phyloP scores from a whole-genome alignment of 2,329 filamentous ascomycete genomes.

The Pseudocercospora musae region DNA sequence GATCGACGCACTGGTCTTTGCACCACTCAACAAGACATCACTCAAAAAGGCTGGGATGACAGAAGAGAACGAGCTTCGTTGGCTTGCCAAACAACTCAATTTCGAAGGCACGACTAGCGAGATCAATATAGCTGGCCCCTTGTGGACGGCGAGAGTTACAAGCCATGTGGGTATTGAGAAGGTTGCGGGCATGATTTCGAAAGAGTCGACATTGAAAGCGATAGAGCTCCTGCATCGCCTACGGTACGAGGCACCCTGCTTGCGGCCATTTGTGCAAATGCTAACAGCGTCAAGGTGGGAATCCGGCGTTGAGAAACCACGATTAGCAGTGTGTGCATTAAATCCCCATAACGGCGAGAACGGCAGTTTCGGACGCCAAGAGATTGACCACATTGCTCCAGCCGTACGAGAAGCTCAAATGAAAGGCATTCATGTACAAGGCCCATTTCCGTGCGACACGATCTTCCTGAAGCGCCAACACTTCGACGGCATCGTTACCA shows the following conservation, averaged over 20 bases:
- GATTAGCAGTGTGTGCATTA: conserved; percentile 15
- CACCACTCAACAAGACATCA: conserved; percentile 18
- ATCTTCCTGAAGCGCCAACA: conserved; percentile 16
- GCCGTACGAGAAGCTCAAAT: conserved; percentile 9
- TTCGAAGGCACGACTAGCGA: conserved; percentile 14
- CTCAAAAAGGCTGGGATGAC: conserved; percentile 19
- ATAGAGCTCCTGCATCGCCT: conserved; percentile 14
- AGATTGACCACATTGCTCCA: conserved; percentile 17
- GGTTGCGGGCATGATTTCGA: conserved; percentile 9
- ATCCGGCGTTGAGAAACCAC: conserved; percentile 15
- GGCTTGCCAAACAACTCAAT: conserved; percentile 17
- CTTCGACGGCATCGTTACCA: conserved; percentile 17
- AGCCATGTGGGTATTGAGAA: conserved; percentile 11
- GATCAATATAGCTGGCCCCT: conserved; percentile 16
- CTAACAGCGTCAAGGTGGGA: conserved; percentile 3
- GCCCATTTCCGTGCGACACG: conserved; percentile 17
- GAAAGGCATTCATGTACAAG: conserved; percentile 14
- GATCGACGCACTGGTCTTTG: conserved; percentile 17
- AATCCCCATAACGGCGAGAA: conserved; percentile 22
- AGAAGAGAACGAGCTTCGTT: conserved; percentile 18
- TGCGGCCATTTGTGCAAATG: neutral
- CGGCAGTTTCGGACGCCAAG: conserved; percentile 15
- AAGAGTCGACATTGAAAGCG: conserved; percentile 8
- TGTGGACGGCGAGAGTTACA: conserved; percentile 19
- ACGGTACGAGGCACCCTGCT: neutral